A percentile compares a stretch with the other conserved stretches of the same genome.
phyloP scores from a whole-genome alignment of 805 yeast species.

The Sugiyamaella chiloensis region DNA sequence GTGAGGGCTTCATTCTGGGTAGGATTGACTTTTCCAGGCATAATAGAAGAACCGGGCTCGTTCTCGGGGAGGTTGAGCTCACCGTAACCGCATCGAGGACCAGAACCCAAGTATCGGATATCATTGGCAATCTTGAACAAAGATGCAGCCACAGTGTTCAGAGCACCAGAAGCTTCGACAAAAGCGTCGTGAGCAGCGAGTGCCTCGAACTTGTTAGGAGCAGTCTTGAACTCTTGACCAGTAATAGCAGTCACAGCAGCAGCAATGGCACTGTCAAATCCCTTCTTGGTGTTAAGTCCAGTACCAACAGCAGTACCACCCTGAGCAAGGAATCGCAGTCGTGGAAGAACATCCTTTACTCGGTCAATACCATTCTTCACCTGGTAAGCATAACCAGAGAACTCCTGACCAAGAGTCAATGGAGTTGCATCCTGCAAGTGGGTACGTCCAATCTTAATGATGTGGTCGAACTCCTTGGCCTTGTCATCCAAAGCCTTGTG shows the following conservation, averaged over 20 bases:
- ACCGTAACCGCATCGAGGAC: constrained; percentile 99
- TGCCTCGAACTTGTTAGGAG: constrained; percentile 99
- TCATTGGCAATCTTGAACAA: constrained; percentile 96
- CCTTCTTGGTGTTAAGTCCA: constrained; percentile 90
- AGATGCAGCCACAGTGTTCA: constrained; percentile 91
- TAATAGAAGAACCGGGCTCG: constrained; percentile 98
- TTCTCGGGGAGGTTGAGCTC: constrained; percentile 94
- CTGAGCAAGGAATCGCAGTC: constrained; percentile 83
- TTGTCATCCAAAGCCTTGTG: constrained; percentile 76
- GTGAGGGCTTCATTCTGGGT: constrained; percentile 99
- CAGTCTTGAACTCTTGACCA: constrained; percentile 85
- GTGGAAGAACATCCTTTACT: constrained; percentile 72
- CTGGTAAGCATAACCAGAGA: constrained; percentile 94
- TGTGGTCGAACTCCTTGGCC: constrained; percentile 76
- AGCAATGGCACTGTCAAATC: constrained; percentile 86
- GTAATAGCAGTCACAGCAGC: constrained; percentile 79
- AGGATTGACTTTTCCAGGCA: constrained; percentile 99
- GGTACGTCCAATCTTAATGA: constrained; percentile 98
- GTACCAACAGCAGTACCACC: constrained; percentile 99
- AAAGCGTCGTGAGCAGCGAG: constrained; percentile 98
- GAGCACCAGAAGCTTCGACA: constrained; percentile 96
- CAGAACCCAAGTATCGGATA: constrained; percentile 96
- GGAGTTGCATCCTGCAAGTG: constrained; percentile 99
- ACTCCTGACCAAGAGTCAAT: constrained; percentile 95
- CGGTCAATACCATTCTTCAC: constrained; percentile 85